These are phyloP conservation scores for Amanita subjunquillea DNA, from an alignment of 768 basidiomycete species.

Conservation along the genomic window DNA sequence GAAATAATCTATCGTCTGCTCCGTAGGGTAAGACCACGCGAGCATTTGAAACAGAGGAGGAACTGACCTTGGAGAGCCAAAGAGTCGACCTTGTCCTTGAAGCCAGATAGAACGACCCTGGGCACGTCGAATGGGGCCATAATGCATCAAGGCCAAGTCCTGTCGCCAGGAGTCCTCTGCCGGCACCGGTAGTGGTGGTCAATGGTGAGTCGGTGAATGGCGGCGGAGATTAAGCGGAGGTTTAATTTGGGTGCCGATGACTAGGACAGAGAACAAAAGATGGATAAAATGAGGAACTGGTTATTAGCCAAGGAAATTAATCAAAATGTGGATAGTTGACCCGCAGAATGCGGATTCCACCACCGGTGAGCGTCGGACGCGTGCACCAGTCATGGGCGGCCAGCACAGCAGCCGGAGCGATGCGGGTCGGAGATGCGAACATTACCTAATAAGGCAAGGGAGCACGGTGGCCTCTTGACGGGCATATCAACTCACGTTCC, in stretches of 20 bases:
- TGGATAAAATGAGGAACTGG: too few species aligned
- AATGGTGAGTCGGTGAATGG: not conserved
- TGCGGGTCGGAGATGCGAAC: not conserved
- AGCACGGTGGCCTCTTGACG: conserved; percentile 1
- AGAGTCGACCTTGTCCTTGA: conserved; percentile 38
- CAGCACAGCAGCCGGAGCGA: not conserved
- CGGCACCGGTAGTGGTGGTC: too few species aligned
- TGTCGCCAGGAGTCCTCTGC: not conserved
- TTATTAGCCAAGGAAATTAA: too few species aligned
- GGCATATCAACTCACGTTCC: not conserved
- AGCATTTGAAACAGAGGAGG: not conserved
- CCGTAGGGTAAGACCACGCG: not conserved
- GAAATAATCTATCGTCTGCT: conserved; percentile 47
- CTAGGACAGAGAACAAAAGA: not conserved
- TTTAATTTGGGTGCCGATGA: not conserved
- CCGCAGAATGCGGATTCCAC: too few species aligned
- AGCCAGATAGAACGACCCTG: conserved; percentile 19
- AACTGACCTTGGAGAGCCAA: conserved; percentile 29
- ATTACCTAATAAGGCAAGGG: not conserved
- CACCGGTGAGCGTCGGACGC: too few species aligned
- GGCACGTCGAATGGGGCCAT: conserved; percentile 25
- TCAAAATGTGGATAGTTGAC: too few species aligned
- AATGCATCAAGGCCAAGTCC: not conserved
- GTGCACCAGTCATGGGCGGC: too few species aligned
- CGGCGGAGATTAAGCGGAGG: not conserved